These are phyloP conservation scores for Hortaea werneckii DNA, from an alignment of 2,329 filamentous ascomycete species.

Conservation along the genomic window DNA sequence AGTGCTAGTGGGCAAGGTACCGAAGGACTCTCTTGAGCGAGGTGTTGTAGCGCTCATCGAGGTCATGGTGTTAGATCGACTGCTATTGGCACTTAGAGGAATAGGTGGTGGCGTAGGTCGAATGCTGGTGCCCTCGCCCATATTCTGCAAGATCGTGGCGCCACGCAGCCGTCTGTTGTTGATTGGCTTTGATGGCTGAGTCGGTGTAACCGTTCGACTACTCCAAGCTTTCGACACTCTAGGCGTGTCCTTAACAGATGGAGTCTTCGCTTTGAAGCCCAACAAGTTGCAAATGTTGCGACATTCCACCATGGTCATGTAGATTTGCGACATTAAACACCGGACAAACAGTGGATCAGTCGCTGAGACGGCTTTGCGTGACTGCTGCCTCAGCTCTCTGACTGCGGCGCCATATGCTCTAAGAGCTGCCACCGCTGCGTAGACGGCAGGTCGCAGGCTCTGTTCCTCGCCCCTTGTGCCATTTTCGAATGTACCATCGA, in stretches of 20 bases:
- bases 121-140: constrained; percentile 24
- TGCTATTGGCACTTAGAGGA: constrained; percentile 37
- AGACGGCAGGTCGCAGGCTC: constrained; percentile 28
- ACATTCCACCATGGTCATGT: constrained; percentile 48
- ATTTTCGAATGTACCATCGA: constrained; percentile 40
- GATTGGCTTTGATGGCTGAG: constrained; percentile 32
- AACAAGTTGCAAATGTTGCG: constrained; percentile 48
- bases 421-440: constrained; percentile 40
- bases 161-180: constrained; percentile 39
- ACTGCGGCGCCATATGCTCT: constrained; percentile 40
- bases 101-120: constrained; percentile 30
- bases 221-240: constrained; percentile 22
- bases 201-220: constrained; percentile 34
- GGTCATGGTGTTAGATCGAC: constrained; percentile 44
- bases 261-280: constrained; percentile 30
- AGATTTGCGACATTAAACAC: constrained; percentile 49
- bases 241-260: constrained; percentile 13
- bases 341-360: constrained; percentile 49
- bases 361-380: constrained; percentile 43
- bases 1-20: constrained; percentile 37
- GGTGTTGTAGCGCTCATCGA: constrained; percentile 49
- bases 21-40: constrained; percentile 73
- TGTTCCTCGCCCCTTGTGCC: constrained; percentile 33
- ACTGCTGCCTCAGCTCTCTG: constrained; percentile 38
- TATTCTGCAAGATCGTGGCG: constrained; percentile 41